A percentile compares a stretch with the other conserved stretches of the same genome.
Conservation (phyloP, 805 yeast species). For the Saturnispora diversa region DNA sequence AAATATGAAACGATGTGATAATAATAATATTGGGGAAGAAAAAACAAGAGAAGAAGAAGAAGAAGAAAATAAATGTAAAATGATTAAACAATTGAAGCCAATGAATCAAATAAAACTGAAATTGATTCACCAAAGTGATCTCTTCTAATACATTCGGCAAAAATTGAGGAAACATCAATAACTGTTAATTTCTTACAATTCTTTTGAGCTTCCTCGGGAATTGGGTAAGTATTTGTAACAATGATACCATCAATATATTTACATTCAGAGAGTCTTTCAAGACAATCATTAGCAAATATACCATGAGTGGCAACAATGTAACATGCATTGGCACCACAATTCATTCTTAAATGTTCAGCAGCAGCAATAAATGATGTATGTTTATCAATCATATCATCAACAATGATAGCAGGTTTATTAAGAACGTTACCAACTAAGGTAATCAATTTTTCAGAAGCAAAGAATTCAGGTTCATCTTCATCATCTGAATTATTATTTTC, state of each 20-base stretch:
- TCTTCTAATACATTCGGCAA: conserved; percentile 97
- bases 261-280: conserved; percentile 69
- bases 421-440: conserved; percentile 95
- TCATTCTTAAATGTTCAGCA: conserved; percentile 91
- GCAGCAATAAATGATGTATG: conserved; percentile 93
- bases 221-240: conserved; percentile 95
- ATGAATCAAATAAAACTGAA: conserved; percentile 83
- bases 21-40: too few relatives aligned
- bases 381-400: conserved; percentile 96
- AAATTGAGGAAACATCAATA: conserved; percentile 88
- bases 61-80: neutral
- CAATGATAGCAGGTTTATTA: conserved; percentile 81
- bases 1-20: too few relatives aligned
- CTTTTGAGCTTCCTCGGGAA: conserved; percentile 50
- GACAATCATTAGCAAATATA: conserved; percentile 77
- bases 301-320: conserved; percentile 95
- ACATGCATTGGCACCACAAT: conserved; percentile 92
- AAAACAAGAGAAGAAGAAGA: conserved; percentile 3
- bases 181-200: conserved; percentile 65
- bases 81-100: conserved; percentile 42
- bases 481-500: conserved; percentile 84
- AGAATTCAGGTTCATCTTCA: conserved; percentile 63
- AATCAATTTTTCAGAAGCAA: conserved; percentile 73
- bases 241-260: conserved; percentile 84
- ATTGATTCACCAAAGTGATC: conserved; percentile 98